Conservation (phyloP, 1,139 yeast genomes). For the Candida frijolesensis region DNA sequence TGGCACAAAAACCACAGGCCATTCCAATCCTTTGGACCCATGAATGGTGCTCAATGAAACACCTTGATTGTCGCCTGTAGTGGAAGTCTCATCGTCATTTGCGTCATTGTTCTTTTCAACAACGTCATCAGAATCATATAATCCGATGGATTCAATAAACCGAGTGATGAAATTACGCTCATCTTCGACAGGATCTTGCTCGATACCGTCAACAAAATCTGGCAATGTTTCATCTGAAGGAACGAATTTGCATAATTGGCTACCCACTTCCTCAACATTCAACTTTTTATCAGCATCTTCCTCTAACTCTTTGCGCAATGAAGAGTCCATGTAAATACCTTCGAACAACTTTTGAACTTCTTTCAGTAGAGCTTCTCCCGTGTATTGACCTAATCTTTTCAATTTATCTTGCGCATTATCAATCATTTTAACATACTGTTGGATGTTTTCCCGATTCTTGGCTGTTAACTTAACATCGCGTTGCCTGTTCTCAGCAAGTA, state of each 20-base stretch:
- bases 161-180: constrained; percentile 41
- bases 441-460: constrained; percentile 6
- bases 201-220: constrained; percentile 27
- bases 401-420: constrained; percentile 25
- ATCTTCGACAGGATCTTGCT: constrained; percentile 21
- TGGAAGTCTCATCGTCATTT: constrained; percentile 17
- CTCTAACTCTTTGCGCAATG: constrained; percentile 33
- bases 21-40: constrained; percentile 90
- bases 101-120: constrained; percentile 13
- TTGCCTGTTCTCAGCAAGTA: constrained; percentile 1
- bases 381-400: constrained; percentile 6
- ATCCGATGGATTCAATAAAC: constrained; percentile 62
- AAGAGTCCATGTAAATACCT: constrained; percentile 28
- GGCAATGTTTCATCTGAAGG: constrained; percentile 62
- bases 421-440: constrained; percentile 6
- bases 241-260: constrained; percentile 40
- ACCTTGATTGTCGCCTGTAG: constrained; percentile 17
- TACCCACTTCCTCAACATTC: constrained; percentile 48
- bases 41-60: constrained; percentile 75
- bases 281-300: constrained; percentile 25
- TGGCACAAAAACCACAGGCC: constrained; percentile 90
- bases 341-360: constrained; percentile 23
- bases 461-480: constrained; percentile 4
- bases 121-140: constrained; percentile 43
- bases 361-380: constrained; percentile 5